These are phyloP conservation scores for Irpex lacteus DNA, from an alignment of 1,284 basidiomycete species.

Conservation along the genomic window DNA sequence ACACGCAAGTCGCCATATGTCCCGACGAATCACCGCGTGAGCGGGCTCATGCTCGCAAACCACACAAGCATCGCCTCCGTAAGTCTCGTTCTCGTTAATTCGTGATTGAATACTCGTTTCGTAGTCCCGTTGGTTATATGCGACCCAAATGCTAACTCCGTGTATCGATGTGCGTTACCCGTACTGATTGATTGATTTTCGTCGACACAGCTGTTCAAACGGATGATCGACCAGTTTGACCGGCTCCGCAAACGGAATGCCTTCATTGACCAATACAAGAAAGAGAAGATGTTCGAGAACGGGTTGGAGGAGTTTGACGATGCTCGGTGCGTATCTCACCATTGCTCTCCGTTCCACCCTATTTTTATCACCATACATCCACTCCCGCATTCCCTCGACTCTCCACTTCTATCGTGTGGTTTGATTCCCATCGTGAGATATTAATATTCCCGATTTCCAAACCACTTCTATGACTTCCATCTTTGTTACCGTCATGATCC, in stretches of 20 bases:
- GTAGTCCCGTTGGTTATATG: neutral
- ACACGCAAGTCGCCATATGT: slow-evolving; percentile 91
- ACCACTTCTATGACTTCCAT: neutral
- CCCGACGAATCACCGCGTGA: slow-evolving; percentile 87
- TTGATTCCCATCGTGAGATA: no score
- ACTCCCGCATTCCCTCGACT: neutral
- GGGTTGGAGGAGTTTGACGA: slow-evolving; percentile 94
- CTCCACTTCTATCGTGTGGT: no score
- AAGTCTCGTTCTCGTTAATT: neutral
- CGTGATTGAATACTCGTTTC: neutral
- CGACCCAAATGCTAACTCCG: neutral
- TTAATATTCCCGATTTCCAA: neutral
- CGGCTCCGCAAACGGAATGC: slow-evolving; percentile 86
- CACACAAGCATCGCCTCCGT: slow-evolving; percentile 97
- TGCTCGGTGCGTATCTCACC: slow-evolving; percentile 57
- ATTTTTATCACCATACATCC: neutral
- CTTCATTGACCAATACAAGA: slow-evolving; percentile 97
- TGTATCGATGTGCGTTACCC: no score
- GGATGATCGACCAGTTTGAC: slow-evolving; percentile 96
- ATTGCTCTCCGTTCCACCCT: neutral
- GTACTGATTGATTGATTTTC: no score
- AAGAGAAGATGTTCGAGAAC: slow-evolving; percentile 92
- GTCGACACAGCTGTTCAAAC: slow-evolving; percentile 80
- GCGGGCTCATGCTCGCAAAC: slow-evolving; percentile 98
- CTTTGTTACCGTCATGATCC: no score